Evolutionary conservation across 2,329 filamentous ascomycete species (phyloP), one percentile per base, ranked within the genome.

Genomic region (Periglandula ipomoeae): DNA sequence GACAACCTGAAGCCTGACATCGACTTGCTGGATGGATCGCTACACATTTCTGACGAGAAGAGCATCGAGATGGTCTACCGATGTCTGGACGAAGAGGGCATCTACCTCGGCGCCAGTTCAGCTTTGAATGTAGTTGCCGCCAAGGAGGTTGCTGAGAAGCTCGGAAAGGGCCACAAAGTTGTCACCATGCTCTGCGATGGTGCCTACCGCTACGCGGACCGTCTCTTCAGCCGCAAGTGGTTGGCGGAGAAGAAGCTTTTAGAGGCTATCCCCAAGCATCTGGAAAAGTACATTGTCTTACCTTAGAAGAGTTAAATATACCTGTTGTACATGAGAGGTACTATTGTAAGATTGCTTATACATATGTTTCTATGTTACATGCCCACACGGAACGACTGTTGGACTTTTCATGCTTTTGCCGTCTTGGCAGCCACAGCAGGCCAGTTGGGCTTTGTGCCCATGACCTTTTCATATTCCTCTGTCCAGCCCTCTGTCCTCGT

Each of bases 61-160:
- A 94, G 84, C 60, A 91, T 98, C 58, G 88, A 87, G 69, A 97
- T 96, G 93, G 89, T 98, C 40, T 98, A 97, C 72, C 76, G 91
- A 55, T 95, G 91, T 63, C 73, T 98, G 54, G 90, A 97, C 61
- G 89, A 97, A 69, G 93, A 98, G 65, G 93, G 93, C 2, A 70
- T 98, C 46, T 98, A 98, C 66, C 76, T 98, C 2, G 93, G 93
- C 53, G 93, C 93, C 34, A 95, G 89, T 70, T 95, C 88, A 22
- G 87, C 88, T 51, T 73, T 98, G 60, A 98, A 98, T 64, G 93
- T 98, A 13, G 93, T 91, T 6, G 93, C 93, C 1, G 93, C 93
- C 15, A 89, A 91, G 71, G 88, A 97, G 69, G 85, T 96, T 26
- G 93, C 93, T 0, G 82, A 93, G 75, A 88, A 87, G 70, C 70